Evolutionary conservation across 176 grass and related monocot species (phyloP), one percentile per base, ranked within the genome.

Genomic region (Elymus sibiricus): DNA sequence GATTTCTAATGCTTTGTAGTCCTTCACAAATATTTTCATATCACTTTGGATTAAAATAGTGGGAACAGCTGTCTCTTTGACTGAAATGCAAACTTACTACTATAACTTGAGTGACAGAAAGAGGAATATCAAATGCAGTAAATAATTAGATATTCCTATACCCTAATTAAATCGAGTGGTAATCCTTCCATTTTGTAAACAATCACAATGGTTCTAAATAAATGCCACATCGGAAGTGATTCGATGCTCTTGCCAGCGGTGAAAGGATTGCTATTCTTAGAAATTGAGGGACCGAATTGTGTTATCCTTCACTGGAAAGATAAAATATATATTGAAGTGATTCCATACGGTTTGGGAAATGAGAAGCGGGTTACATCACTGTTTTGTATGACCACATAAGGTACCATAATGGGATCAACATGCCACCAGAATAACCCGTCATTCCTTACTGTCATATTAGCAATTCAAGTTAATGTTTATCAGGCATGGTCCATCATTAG

Each of bases 381-480:
- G 2, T 34, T 55, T 85, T 38, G 19, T 79, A 32, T 79, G 32
- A 53, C 46, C 42, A 66, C 14, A 70, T 69, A 44, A 78, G 73
- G 22, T 31, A 70, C 49, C 37, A 34, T 61, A 26, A 79, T 79
- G 76, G 39, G 74, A 85, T 77, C 44, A 79, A 44, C 17, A n/a
- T 68, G 11, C 51, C 35, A 22, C 64, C 6, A 58, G 24, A 61
- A 60, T 79, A 32, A 40, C 34, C 7, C 68, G 68, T 5, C 19
- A 58, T 58, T 58, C 19, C 55, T 58, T 22, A 53, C 49, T 6
- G 6, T 53, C 49, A 53, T 22, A 22, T 58, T n/a, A 42, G 7
- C 64, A 76, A 44, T 16, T 15, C 47, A 43, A 39, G 26, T 79
- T 86, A 14, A 44, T 86, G 63, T 78, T 55, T 78, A 79, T 80